Base-by-base conservation (phyloP, 495 filamentous ascomycete species). In the Gamarada debralockiae region DNA sequence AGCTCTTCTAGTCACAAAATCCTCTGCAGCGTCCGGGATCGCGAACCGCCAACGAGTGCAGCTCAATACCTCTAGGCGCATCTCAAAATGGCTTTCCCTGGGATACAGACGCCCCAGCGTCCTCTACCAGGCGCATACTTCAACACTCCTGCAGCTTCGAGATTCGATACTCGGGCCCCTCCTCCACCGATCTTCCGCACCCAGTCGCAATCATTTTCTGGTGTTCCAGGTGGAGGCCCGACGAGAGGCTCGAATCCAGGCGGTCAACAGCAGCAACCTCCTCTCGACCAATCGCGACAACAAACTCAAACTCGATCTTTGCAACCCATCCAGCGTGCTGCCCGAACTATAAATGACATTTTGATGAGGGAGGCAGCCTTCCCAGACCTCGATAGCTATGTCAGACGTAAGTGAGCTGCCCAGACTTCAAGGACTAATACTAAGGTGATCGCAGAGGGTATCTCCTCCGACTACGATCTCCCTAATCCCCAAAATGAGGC, bases 381-480 rank as follows among this genome's bases (percentile, higher is more conserved):
- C 64, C 91, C 91, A 8, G 89, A 95, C 55, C 73, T 99, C 4
- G 93, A 97, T 68, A 86, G 79, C 59, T 96, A 96, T 68, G 76
- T 95, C 57, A 83, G 82, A 64, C 91, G 92, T 97, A 77, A 76
- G 87, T 82, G 33, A 25, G 13, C 22, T 23, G 6, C 27, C 15
- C 14, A 17, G 24, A 21, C 4, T 38, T n/a, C 33, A 33, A 42
- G 41, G 41, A 50, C 18, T 15, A 41, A 7, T n/a, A 29, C 57
- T 60, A 55, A 63, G 34, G 36, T 27, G 34, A 51, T 34, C 38
- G 61, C 51, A 83, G 91, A 96, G 73, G 86, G 86, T 61, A 85
- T 84, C 63, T 95, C 90, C 1, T 91, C 87, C 57, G 91, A 97
- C 58, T 97, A 97, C 69, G 91, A 97, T 59, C 67, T 96, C 21